Conservation (phyloP, 1,284 basidiomycete species). For the Rhodotorula sp. region DNA sequence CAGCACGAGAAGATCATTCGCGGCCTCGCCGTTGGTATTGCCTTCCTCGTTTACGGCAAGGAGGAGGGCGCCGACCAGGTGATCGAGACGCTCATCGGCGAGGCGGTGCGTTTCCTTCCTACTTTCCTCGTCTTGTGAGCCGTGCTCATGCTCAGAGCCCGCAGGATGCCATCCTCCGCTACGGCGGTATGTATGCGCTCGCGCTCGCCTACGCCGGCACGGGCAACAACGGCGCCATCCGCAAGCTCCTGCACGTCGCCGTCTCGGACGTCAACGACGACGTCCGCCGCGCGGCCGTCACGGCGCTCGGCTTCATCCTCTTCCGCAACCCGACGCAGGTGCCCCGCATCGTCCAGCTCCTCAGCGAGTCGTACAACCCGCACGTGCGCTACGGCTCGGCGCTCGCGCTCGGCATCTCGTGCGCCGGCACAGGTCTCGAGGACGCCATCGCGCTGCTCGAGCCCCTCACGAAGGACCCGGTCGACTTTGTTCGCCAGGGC, state of each 20-base stretch:
- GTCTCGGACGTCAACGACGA: slow-evolving; percentile 97
- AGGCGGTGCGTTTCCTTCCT: slow-evolving; percentile 58
- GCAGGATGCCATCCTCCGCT: slow-evolving; percentile 82
- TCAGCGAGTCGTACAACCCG: slow-evolving; percentile 98
- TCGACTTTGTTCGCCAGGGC: slow-evolving; percentile 97
- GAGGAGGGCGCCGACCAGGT: slow-evolving; percentile 84
- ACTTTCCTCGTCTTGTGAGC: no score
- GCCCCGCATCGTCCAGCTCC: slow-evolving; percentile 87
- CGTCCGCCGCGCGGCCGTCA: slow-evolving; percentile 90
- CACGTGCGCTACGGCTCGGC: slow-evolving; percentile 95
- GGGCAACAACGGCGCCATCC: slow-evolving; percentile 85
- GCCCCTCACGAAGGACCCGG: slow-evolving; percentile 93
- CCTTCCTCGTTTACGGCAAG: slow-evolving; percentile 84
- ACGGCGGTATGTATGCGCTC: slow-evolving; percentile 92
- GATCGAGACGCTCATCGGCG: slow-evolving; percentile 70
- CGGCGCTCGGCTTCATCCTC: slow-evolving; percentile 86
- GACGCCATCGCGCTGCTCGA: slow-evolving; percentile 92
- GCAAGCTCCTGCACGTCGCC: slow-evolving; percentile 86
- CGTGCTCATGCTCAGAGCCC: no score
- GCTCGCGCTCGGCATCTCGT: slow-evolving; percentile 89
- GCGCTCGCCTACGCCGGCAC: slow-evolving; percentile 94
- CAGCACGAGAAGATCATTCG: slow-evolving; percentile 98
- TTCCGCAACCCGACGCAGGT: slow-evolving; percentile 95
- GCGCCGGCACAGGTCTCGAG: slow-evolving; percentile 88
- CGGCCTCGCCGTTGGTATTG: slow-evolving; percentile 84